Evolutionary conservation across 163 green algal species (phyloP).

Genomic region (Trebouxiophyceae sp.): DNA sequence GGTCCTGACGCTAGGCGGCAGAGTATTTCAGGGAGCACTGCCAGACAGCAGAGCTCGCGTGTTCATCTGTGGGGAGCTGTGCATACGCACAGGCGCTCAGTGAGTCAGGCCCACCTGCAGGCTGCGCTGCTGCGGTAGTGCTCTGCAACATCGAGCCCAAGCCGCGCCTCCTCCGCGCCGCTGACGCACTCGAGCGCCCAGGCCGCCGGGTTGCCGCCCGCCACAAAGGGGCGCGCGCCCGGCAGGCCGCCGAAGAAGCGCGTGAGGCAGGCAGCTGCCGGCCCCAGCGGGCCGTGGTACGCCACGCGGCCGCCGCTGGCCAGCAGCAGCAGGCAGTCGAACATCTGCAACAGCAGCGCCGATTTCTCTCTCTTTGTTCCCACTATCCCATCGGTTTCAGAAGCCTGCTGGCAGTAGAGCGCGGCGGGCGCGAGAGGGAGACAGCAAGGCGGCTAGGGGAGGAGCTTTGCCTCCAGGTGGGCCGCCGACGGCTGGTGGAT

Average conservation of each 20-base stretch:
- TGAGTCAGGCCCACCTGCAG: too few species aligned
- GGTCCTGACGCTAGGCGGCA: too few species aligned
- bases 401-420: too few species aligned
- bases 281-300: neutral
- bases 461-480: constrained; percentile 44
- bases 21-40: too few species aligned
- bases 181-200: neutral
- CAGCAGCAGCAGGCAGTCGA: neutral
- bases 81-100: too few species aligned
- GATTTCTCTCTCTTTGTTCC: too few species aligned
- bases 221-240: neutral
- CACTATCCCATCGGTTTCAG: too few species aligned
- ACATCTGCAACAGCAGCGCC: neutral
- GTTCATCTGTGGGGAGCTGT: too few species aligned
- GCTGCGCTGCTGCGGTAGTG: too few species aligned
- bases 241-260: neutral
- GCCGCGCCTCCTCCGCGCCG: neutral
- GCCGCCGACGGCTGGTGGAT: constrained; percentile 34
- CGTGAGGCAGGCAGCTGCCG: neutral
- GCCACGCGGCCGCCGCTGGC: neutral
- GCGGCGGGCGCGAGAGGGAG: too few species aligned
- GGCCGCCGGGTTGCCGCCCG: neutral
- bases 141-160: neutral
- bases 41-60: too few species aligned
- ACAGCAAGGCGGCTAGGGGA: too few species aligned